Evolutionary conservation across 1,284 basidiomycete genomes (phyloP).

Genomic region (Rhodotorula sp.): DNA sequence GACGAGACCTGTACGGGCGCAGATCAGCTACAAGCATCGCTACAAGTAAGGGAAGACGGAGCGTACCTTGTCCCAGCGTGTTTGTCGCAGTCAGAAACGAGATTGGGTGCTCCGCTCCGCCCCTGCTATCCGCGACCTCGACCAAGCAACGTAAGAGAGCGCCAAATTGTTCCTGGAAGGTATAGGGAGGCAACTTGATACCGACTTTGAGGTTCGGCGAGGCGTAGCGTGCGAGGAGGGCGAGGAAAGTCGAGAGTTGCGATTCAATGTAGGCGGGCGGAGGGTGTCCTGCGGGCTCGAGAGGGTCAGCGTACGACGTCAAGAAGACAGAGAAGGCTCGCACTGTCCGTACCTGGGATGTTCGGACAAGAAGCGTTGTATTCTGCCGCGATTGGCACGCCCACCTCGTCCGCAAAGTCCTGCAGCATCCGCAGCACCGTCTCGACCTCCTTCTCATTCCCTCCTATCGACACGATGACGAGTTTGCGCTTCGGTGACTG

Average conservation of each 20-base stretch:
- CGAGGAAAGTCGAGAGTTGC: constrained; percentile 50
- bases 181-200: constrained; percentile 75
- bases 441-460: constrained; percentile 55
- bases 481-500: constrained; percentile 54
- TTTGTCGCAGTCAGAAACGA: constrained; percentile 72
- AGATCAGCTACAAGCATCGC: too few species aligned
- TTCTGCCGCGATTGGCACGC: constrained; percentile 62
- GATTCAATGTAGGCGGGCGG: constrained; percentile 61
- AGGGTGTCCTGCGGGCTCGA: constrained; percentile 45
- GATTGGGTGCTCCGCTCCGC: constrained; percentile 50
- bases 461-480: constrained; percentile 70
- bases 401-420: constrained; percentile 57
- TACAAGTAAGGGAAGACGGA: neutral
- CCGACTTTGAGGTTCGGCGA: constrained; percentile 66
- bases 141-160: constrained; percentile 56
- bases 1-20: constrained; percentile 51
- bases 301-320: neutral
- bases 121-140: constrained; percentile 5
- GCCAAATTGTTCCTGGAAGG: constrained; percentile 61
- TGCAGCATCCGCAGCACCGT: constrained; percentile 60
- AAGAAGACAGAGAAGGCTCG: neutral
- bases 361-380: constrained; percentile 69
- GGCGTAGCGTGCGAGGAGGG: constrained; percentile 55
- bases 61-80: constrained; percentile 61
- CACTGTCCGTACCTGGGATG: neutral